Conservation (phyloP, 1,284 basidiomycete species). For the Tilletia indica region DNA sequence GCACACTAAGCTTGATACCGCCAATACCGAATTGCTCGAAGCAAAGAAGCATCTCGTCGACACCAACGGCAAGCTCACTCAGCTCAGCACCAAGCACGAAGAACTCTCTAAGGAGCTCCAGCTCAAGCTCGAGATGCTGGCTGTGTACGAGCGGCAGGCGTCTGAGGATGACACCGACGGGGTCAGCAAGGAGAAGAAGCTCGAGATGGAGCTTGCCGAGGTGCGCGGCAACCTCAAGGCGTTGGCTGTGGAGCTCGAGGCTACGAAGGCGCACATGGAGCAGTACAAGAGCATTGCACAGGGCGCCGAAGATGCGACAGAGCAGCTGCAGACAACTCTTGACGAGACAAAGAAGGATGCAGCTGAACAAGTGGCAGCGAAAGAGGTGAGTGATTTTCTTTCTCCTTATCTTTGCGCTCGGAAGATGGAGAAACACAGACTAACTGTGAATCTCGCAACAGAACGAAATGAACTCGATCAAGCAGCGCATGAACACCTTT, state of each 20-base stretch:
- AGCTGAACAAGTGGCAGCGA: conserved; percentile 57
- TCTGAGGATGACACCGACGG: conserved; percentile 14
- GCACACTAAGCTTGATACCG: conserved; percentile 71
- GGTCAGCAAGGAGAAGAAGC: conserved; percentile 70
- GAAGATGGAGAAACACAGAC: conserved; percentile 56
- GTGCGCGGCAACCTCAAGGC: conserved; percentile 52
- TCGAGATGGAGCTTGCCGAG: conserved; percentile 75
- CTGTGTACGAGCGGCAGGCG: conserved; percentile 75
- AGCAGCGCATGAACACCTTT: conserved; percentile 65
- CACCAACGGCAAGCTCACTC: conserved; percentile 76
- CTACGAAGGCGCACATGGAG: conserved; percentile 69
- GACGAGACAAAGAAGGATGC: conserved; percentile 66
- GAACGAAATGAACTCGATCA: conserved; percentile 68
- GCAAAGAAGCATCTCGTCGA: conserved; percentile 72
- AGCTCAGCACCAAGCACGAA: conserved; percentile 73
- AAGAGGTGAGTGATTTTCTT: conserved; percentile 63
- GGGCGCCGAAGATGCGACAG: conserved; percentile 74
- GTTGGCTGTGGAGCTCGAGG: conserved; percentile 31
- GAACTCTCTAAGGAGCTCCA: conserved; percentile 71
- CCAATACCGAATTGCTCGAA: conserved; percentile 69
- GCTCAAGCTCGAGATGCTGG: conserved; percentile 75
- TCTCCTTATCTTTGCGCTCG: background rate
- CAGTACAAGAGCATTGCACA: conserved; percentile 81
- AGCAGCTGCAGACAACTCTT: conserved; percentile 68
- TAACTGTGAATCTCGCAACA: conserved; percentile 47